Percentiles rank a stretch among this genome's conserved stretches.
Conservation (phyloP, 23 red algal genomes). For the Gracilaria gracilis region DNA sequence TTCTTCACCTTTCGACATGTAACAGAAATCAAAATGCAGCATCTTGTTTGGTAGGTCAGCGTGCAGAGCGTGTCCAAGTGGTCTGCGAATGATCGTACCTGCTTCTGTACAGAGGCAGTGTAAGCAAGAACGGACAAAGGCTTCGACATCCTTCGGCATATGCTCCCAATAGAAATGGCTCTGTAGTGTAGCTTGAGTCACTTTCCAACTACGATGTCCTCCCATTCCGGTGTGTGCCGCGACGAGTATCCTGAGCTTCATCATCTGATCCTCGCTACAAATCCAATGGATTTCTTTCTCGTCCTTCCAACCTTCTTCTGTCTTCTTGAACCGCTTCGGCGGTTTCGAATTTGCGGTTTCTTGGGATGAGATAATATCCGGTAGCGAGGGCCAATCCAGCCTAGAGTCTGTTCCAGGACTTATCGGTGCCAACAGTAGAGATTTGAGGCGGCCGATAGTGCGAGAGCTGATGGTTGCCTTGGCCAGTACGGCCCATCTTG, state of each 20-base stretch:
- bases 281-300: not conserved
- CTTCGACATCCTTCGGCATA: constrained; percentile 16
- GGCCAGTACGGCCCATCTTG: constrained; percentile 27
- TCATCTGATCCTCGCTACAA: not conserved
- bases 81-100: not conserved
- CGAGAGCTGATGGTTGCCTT: not conserved
- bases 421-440: not conserved
- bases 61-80: constrained; percentile 3
- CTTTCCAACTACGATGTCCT: constrained; percentile 27
- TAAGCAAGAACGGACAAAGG: constrained; percentile 32
- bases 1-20: constrained; percentile 8
- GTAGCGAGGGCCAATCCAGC: not conserved
- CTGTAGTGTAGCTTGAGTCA: constrained; percentile 1
- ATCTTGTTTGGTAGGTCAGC: constrained; percentile 6
- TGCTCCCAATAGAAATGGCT: constrained; percentile 16
- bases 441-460: not conserved
- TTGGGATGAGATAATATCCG: constrained; percentile 24
- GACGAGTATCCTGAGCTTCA: constrained; percentile 32
- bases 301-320: not conserved
- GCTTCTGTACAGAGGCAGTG: constrained; percentile 30
- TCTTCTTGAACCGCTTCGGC: not conserved
- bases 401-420: not conserved
- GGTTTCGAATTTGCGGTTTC: not conserved
- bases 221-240: constrained; percentile 36
- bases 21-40: constrained; percentile 43